phyloP scores from a whole-genome alignment of 2,329 filamentous ascomycete species.

The Chaetomium sp. region DNA sequence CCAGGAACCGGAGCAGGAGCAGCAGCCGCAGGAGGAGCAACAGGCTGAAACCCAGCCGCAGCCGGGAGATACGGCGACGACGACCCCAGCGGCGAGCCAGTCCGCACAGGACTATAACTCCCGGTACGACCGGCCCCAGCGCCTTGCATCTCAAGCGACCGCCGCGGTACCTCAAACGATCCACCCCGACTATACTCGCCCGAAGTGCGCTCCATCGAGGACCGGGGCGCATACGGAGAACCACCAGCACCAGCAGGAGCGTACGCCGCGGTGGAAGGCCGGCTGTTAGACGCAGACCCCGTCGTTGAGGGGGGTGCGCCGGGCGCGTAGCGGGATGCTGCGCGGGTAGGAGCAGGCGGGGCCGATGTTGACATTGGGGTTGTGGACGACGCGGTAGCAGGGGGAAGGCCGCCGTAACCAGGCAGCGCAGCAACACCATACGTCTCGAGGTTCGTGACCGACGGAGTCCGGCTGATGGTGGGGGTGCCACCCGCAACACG shows the following conservation, averaged over 20 bases:
- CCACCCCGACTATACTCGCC: conserved; percentile 33
- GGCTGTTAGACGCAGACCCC: conserved; percentile 22
- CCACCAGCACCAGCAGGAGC: no score
- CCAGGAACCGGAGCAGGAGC: no score
- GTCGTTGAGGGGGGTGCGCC: conserved; percentile 23
- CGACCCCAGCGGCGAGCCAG: conserved; percentile 19
- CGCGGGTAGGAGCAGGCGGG: conserved; percentile 20
- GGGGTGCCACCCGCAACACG: conserved; percentile 71
- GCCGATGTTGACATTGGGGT: conserved; percentile 8
- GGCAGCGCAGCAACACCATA: conserved; percentile 51
- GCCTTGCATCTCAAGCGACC: conserved; percentile 33
- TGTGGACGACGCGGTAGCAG: conserved; percentile 33
- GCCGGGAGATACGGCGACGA: conserved; percentile 17
- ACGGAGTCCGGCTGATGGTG: conserved; percentile 67
- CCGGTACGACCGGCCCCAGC: conserved; percentile 24
- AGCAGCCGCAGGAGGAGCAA: neutral
- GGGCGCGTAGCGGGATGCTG: conserved; percentile 47
- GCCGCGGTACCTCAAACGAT: conserved; percentile 38
- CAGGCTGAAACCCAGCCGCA: conserved; percentile 25
- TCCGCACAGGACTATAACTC: conserved; percentile 30
- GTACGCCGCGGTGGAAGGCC: conserved; percentile 20
- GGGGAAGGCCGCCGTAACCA: conserved; percentile 28
- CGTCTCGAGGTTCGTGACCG: conserved; percentile 63
- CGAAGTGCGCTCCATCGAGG: conserved; percentile 41
- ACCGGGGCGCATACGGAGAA: conserved; percentile 27